Base-by-base conservation (phyloP, 495 filamentous ascomycete genomes). In the Monascus purpureus region DNA sequence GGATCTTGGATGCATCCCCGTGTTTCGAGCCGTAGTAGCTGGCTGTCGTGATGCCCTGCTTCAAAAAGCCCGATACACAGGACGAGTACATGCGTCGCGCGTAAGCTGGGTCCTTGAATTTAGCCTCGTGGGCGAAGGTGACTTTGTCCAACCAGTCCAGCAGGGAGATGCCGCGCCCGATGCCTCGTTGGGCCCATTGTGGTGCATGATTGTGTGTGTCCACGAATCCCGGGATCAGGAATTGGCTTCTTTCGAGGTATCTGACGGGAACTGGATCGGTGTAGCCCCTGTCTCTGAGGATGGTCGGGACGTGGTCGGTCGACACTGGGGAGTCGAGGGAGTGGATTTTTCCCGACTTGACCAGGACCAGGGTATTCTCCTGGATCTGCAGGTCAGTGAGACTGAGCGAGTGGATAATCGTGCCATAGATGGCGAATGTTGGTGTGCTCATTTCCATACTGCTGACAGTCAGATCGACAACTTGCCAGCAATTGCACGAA, bases 131-230 rank as follows among this genome's bases (percentile, higher is more conserved):
- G 0, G 72, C 65, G 41, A 80, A 80, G 1, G 77, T 81, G 19
- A 73, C 54, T 8, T 59, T 45, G 5, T 68, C 52, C 13, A 78
- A 50, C 74, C 74, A 78, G 41, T 72, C 67, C 1, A 76, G 50
- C 14, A 78, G 59, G 15, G 63, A 57, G 35, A 65, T 57, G n/a
- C 70, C 68, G 28, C 68, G 65, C 8, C 72, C 72, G 2, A 71
- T 50, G 1, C 73, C 74, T 23, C 71, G 66, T 38, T 75, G 69
- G 8, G 67, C 56, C 63, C 65, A 77, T 42, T 78, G 74, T 3
- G 74, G 73, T 4, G 74, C 74, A 38, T 77, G 73, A 39, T 70
- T 75, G 56, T 77, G 73, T 8, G 72, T 75, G 51, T 77, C 72
- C 14, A 76, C 52, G 46, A 77, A 74, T 8, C 72, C 73, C 1